phyloP scores from a whole-genome alignment of 441 rosid species.

The Hura crepitans region DNA sequence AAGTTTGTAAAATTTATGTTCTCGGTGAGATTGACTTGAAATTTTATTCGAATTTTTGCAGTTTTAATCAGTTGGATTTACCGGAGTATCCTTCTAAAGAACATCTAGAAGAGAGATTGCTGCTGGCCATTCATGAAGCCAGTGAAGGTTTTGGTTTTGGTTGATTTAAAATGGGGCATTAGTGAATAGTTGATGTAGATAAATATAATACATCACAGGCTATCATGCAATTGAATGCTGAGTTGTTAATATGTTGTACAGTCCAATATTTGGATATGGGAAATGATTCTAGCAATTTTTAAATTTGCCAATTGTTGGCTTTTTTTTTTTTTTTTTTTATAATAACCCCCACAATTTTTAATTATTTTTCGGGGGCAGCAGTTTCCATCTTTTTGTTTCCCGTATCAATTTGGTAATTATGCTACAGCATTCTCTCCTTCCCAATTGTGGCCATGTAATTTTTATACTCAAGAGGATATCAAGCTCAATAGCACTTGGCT shows the following conservation, averaged over 20 bases:
- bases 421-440: background rate
- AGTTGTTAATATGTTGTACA: conserved; percentile 48
- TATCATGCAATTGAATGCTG: conserved; percentile 18
- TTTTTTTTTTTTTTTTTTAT: background rate
- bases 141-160: conserved; percentile 95
- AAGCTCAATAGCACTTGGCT: too few species aligned
- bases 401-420: background rate
- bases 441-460: too few species aligned
- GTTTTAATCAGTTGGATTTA: conserved; percentile 92
- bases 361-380: background rate
- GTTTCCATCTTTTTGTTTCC: background rate
- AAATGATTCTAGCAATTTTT: conserved; percentile 43
- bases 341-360: too few species aligned
- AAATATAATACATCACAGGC: conserved; percentile 18
- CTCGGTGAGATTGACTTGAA: background rate
- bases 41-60: conserved; percentile 26
- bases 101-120: conserved; percentile 80
- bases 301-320: conserved; percentile 47
- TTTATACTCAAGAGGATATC: too few species aligned
- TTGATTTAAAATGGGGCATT: conserved; percentile 24
- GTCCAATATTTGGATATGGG: conserved; percentile 39
- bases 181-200: conserved; percentile 36
- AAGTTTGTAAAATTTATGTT: too few species aligned
- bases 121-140: conserved; percentile 93
- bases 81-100: conserved; percentile 94